Evolutionary conservation across 768 basidiomycete genomes (phyloP), one percentile per base, ranked within the genome.

Genomic region (Coprinopsis strossmayeri): DNA sequence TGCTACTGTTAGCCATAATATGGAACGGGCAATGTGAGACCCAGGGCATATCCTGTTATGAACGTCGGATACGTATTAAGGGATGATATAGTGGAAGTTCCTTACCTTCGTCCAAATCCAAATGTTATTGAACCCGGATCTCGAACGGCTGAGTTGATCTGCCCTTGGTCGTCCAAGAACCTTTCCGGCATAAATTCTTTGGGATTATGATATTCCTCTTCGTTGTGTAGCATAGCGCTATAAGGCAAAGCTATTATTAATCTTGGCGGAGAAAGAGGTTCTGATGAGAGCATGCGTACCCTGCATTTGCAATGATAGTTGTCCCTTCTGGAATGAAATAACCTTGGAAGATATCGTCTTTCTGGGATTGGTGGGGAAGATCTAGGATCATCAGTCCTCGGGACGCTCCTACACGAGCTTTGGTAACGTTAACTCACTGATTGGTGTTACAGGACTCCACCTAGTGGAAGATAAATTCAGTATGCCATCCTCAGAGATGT

Each of bases 71-170:
- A n/a, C n/a, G n/a, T n/a, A 7, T 38, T 18, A 5, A 38, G 10
- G 7, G 18, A n/a, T n/a, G n/a, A n/a, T n/a, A n/a, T n/a, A n/a
- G n/a, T n/a, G n/a, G n/a, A n/a, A n/a, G n/a, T n/a, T n/a, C n/a
- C 18, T 9, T 40, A 53, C 51, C 51, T 42, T 12, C 51, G 46
- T n/a, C 47, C 51, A 45, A 34, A 53, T 15, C 51, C 51, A 25
- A 53, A 53, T 13, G 34, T 41, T 15, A 39, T 20, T 26, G 38
- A 17, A 12, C 26, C 26, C 10, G 51, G 35, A 21, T 53, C 41
- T 1, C 11, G 25, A 26, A 46, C n/a, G 7, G 46, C 50, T 9
- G 15, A 34, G 20, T 46, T 38, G 1, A 51, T 12, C 24, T 46
- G 25, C 17, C 50, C 34, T n/a, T n/a, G n/a, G 17, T 32, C 37